These are phyloP conservation scores for Umbilicaria muhlenbergii DNA, from an alignment of 495 filamentous ascomycete species.

Conservation along the genomic window DNA sequence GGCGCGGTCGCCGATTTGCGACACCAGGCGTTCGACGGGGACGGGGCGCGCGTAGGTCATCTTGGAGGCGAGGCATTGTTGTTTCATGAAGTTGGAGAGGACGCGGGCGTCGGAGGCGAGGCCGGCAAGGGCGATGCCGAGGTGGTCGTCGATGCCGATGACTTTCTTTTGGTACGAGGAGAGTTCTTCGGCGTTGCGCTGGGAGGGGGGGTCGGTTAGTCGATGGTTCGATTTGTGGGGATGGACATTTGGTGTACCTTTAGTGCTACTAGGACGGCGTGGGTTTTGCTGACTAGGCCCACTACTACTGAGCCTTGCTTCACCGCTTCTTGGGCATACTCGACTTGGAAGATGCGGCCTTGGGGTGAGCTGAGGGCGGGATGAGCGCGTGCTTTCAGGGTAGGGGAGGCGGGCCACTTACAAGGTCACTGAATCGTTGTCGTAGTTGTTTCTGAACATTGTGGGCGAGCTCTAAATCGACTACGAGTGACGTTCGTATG, in stretches of 20 bases:
- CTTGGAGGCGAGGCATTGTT: conserved; percentile 87
- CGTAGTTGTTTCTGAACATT: conserved; percentile 99
- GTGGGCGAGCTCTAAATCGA: conserved; percentile 13
- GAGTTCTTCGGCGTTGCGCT: conserved; percentile 98
- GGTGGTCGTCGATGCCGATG: conserved; percentile 89
- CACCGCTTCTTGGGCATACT: conserved; percentile 96
- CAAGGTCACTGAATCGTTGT: conserved; percentile 99
- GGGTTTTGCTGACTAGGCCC: conserved; percentile 92
- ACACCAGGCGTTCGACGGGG: conserved; percentile 70
- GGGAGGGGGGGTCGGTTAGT: conserved; percentile 3
- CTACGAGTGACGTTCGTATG: not conserved
- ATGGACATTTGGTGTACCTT: conserved; percentile 48
- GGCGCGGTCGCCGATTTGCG: conserved; percentile 85
- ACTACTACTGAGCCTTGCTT: conserved; percentile 98
- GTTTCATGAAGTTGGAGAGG: conserved; percentile 99
- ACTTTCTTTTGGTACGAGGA: conserved; percentile 99
- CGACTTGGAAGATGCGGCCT: conserved; percentile 98
- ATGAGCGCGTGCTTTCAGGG: conserved; percentile 10
- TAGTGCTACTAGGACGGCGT: conserved; percentile 85
- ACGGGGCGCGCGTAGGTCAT: conserved; percentile 92
- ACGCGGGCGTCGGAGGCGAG: conserved; percentile 97
- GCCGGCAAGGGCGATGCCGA: conserved; percentile 89
- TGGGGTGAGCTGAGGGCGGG: conserved; percentile 66
- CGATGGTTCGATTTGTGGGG: not conserved
- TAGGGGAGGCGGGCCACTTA: conserved; percentile 30